Evolutionary conservation across 2,329 filamentous ascomycete genomes (phyloP).

Genomic region (Hypoxylon sp.): DNA sequence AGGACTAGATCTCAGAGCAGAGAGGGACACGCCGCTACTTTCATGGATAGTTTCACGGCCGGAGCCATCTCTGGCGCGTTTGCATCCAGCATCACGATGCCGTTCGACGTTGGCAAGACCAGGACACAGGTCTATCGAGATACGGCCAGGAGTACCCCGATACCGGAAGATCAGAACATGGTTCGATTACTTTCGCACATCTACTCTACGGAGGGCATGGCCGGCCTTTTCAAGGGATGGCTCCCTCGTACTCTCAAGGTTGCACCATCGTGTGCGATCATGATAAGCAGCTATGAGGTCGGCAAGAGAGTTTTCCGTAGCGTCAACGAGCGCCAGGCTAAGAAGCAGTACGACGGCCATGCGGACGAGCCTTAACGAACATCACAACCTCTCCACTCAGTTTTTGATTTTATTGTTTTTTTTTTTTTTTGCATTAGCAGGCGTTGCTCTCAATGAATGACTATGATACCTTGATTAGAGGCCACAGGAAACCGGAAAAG

Average conservation of each 20-base stretch:
- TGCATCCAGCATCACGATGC: slow-evolving; percentile 89
- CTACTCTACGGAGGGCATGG: slow-evolving; percentile 82
- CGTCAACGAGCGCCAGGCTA: slow-evolving; percentile 70
- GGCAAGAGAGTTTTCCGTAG: slow-evolving; percentile 88
- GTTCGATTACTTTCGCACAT: slow-evolving; percentile 89
- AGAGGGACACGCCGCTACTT: slow-evolving; percentile 80
- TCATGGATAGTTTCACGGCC: slow-evolving; percentile 89
- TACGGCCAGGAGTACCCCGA: slow-evolving; percentile 50
- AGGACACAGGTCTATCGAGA: slow-evolving; percentile 86
- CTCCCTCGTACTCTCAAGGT: slow-evolving; percentile 92
- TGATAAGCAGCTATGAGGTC: slow-evolving; percentile 98
- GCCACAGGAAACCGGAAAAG: slow-evolving; percentile 26
- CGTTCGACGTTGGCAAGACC: slow-evolving; percentile 98
- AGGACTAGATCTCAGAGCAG: slow-evolving; percentile 69
- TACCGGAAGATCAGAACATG: slow-evolving; percentile 83
- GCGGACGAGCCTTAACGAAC: slow-evolving; percentile 32
- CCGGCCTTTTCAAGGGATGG: slow-evolving; percentile 91
- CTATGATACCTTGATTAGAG: slow-evolving; percentile 48
- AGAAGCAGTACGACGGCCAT: slow-evolving; percentile 41
- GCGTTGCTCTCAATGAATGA: slow-evolving; percentile 40
- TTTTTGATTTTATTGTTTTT: slow-evolving; percentile 40
- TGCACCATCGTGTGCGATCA: slow-evolving; percentile 95
- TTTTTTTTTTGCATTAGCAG: slow-evolving; percentile 47
- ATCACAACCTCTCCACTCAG: slow-evolving; percentile 37
- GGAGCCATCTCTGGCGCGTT: slow-evolving; percentile 86